These are phyloP conservation scores for Trichocladium antarcticum DNA, from an alignment of 495 filamentous ascomycete species.

Conservation along the genomic window DNA sequence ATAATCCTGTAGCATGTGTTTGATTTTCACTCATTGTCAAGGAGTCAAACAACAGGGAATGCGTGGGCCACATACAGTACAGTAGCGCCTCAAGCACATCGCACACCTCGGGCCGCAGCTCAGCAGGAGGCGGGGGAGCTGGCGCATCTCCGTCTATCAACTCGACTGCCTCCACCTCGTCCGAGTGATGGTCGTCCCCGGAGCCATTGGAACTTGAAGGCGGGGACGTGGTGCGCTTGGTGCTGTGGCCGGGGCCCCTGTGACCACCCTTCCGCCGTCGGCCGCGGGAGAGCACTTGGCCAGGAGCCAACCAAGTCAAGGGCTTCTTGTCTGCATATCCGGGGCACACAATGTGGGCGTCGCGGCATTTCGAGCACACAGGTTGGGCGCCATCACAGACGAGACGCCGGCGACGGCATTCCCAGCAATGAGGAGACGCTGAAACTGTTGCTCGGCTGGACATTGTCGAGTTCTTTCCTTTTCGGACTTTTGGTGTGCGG, in stretches of 20 bases:
- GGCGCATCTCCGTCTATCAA: too few species aligned
- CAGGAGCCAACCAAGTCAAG: conserved; percentile 24
- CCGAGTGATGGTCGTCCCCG: background rate
- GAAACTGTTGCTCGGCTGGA: background rate
- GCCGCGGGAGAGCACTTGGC: conserved; percentile 19
- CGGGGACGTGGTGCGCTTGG: background rate
- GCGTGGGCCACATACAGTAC: conserved; percentile 21
- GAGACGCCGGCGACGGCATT: conserved; percentile 29
- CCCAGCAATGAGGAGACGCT: conserved; percentile 29
- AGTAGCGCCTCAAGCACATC: conserved; percentile 10
- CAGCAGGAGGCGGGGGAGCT: background rate
- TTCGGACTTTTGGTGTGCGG: background rate
- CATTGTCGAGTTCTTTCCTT: conserved; percentile 2
- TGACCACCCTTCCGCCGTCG: background rate
- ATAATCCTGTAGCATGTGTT: too few species aligned
- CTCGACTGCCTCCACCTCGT: background rate
- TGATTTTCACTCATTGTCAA: too few species aligned
- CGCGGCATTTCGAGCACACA: conserved; percentile 22
- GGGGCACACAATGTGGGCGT: conserved; percentile 24
- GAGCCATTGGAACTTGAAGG: background rate
- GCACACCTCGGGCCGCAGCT: conserved; percentile 6
- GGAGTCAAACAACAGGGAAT: too few species aligned
- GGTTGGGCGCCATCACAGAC: conserved; percentile 28
- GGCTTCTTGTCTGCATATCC: conserved; percentile 27
- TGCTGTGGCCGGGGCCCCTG: too few species aligned